Percentiles rank a stretch among this genome's conserved stretches.
These are phyloP conservation scores for Solanum sejunctum DNA, from an alignment of 257 asterid genomes.

Conservation along the genomic window DNA sequence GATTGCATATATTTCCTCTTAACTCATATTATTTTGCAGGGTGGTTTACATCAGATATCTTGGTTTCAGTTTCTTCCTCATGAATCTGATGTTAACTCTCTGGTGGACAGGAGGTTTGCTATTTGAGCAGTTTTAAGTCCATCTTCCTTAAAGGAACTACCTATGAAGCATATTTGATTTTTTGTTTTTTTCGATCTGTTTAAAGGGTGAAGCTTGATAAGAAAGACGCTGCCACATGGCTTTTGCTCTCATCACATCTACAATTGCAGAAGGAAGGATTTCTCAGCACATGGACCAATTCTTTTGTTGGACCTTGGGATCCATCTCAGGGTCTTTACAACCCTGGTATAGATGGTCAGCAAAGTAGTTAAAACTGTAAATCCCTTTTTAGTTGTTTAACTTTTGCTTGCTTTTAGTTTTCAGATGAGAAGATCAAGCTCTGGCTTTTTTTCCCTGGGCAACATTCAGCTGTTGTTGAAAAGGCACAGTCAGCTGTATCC, in stretches of 20 bases:
- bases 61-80: conserved; percentile 98
- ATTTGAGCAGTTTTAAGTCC: background rate
- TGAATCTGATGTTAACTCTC: conserved; percentile 50
- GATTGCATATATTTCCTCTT: background rate
- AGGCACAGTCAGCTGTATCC: conserved; percentile 72
- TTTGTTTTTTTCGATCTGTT: conserved; percentile 1
- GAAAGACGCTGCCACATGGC: conserved; percentile 62
- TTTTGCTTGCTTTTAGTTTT: conserved; percentile 15
- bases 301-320: conserved; percentile 99
- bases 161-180: background rate
- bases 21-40: conserved; percentile 30
- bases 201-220: conserved; percentile 55
- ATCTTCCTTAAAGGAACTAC: background rate
- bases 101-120: conserved; percentile 72
- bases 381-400: conserved; percentile 10
- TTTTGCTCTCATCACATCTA: conserved; percentile 74
- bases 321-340: conserved; percentile 97
- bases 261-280: conserved; percentile 90
- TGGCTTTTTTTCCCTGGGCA: conserved; percentile 97
- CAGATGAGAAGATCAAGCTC: conserved; percentile 98
- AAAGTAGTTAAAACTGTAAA: background rate
- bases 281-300: conserved; percentile 95
- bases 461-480: conserved; percentile 62
- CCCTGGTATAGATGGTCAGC: conserved; percentile 61
- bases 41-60: conserved; percentile 91